Conservation (phyloP, 1,284 basidiomycete species). For the Ganoderma lucidum region DNA sequence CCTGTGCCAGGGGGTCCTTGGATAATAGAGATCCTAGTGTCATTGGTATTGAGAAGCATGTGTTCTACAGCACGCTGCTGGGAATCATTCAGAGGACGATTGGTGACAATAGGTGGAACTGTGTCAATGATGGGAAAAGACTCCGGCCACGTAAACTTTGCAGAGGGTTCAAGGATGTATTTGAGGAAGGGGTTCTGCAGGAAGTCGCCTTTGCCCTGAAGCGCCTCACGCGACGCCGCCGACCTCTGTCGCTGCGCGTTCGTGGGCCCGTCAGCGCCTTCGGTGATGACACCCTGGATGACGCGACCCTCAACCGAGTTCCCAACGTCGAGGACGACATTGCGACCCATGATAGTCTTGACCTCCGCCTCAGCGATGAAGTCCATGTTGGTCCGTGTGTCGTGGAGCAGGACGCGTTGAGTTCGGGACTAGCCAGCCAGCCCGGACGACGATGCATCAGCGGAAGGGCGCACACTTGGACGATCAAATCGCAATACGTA, state of each 20-base stretch:
- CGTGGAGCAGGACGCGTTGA: slow-evolving; percentile 25
- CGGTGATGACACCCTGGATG: slow-evolving; percentile 42
- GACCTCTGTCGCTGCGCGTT: slow-evolving; percentile 57
- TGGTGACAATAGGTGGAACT: slow-evolving; percentile 29
- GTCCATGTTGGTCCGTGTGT: slow-evolving; percentile 26
- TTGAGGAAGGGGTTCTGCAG: slow-evolving; percentile 63
- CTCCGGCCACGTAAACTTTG: slow-evolving; percentile 41
- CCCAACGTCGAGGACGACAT: slow-evolving; percentile 31
- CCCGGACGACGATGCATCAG: not conserved
- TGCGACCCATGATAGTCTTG: slow-evolving; percentile 37
- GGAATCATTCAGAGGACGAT: slow-evolving; percentile 56
- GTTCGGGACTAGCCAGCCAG: not conserved
- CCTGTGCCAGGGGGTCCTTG: slow-evolving; percentile 63
- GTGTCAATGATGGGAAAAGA: slow-evolving; percentile 27
- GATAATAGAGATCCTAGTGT: slow-evolving; percentile 54
- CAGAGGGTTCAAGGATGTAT: slow-evolving; percentile 48
- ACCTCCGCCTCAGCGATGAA: slow-evolving; percentile 41
- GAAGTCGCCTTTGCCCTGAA: slow-evolving; percentile 55
- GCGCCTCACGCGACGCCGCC: slow-evolving; percentile 51
- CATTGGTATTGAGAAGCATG: slow-evolving; percentile 55
- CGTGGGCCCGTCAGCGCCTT: slow-evolving; percentile 62
- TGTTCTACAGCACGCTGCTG: slow-evolving; percentile 59
- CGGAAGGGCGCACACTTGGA: not conserved
- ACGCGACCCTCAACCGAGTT: slow-evolving; percentile 37
- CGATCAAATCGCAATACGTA: not conserved